Evolutionary conservation across 2,329 filamentous ascomycete genomes (phyloP).

Genomic region (Botrytis byssoidea): DNA sequence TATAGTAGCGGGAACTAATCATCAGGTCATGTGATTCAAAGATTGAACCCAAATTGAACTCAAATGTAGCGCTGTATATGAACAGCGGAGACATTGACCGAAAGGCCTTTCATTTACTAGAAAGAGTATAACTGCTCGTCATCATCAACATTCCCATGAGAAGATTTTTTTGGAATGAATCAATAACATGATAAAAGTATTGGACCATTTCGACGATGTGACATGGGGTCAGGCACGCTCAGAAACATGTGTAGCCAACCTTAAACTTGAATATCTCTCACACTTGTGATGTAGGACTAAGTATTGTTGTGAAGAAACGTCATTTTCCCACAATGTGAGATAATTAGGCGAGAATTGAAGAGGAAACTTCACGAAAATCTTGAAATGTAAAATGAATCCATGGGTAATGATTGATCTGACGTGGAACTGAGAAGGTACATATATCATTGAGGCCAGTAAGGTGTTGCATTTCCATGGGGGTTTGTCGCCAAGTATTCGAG

Average conservation of each 20-base stretch:
- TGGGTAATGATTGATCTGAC: neutral
- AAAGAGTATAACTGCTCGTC: neutral
- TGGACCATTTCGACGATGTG: neutral
- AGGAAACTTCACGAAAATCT: neutral
- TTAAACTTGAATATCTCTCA: neutral
- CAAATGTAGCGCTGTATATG: neutral
- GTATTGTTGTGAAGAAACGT: neutral
- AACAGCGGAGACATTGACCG: neutral
- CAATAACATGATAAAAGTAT: neutral
- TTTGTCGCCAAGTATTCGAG: constrained; percentile 8
- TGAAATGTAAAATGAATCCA: neutral
- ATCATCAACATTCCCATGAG: neutral
- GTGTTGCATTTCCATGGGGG: neutral
- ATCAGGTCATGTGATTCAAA: neutral
- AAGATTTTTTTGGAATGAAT: neutral
- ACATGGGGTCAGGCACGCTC: neutral
- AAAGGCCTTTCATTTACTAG: neutral
- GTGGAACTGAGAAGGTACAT: neutral
- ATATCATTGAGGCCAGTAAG: neutral
- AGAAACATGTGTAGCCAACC: neutral
- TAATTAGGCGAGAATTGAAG: neutral
- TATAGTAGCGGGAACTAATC: neutral
- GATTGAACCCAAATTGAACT: neutral
- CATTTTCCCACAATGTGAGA: neutral
- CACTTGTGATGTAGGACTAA: neutral